Evolutionary conservation across 805 yeast genomes (phyloP), one percentile per base, ranked within the genome.

Genomic region (Candida succiphila): DNA sequence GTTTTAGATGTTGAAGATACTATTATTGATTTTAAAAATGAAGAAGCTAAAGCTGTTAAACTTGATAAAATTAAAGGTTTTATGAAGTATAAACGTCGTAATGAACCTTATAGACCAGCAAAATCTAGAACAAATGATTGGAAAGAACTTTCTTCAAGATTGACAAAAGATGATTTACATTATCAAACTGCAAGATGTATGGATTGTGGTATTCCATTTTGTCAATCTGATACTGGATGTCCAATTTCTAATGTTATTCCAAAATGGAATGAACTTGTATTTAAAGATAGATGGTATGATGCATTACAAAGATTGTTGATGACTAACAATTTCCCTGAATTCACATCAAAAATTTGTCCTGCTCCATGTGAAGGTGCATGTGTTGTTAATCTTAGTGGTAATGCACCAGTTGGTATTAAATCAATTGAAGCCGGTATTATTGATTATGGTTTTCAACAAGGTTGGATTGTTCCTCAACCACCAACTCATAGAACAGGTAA

Each of bases 121-220:
- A 70, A 74, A 52, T 59, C 73, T 19, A 77, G 98, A 60, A 68
- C 86, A 36, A 70, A 71, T 49, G 96, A 92, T 61, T 92, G 97
- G 97, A 74, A 80, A 43, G 97, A 89, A 62, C 70, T 89, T 56
- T 77, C 94, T 10, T 62, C 75, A 12, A 75, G 95, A 36, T 67
- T 89, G 47, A 67, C 86, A 37, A 82, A 84, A 60, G 87, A 82
- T 33, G 97, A 92, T 45, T 78, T 89, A 51, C 74, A 78, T 56
- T 74, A 71, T 56, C 96, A 89, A 66, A 84, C 97, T 37, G 96
- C 97, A 13, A 77, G 98, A 61, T 89, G 98, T 72, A 89, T 92
- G 95, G 97, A 89, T 63, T 89, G 98, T 69, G 98, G 98, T 68
- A 94, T 92, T 48, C 98, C 98, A 38, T 89, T 89, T 75, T 89